A percentile compares a stretch with the other conserved stretches of the same genome.
phyloP scores from a whole-genome alignment of 1,139 yeast genomes.

The Pichia kudriavzevii region DNA sequence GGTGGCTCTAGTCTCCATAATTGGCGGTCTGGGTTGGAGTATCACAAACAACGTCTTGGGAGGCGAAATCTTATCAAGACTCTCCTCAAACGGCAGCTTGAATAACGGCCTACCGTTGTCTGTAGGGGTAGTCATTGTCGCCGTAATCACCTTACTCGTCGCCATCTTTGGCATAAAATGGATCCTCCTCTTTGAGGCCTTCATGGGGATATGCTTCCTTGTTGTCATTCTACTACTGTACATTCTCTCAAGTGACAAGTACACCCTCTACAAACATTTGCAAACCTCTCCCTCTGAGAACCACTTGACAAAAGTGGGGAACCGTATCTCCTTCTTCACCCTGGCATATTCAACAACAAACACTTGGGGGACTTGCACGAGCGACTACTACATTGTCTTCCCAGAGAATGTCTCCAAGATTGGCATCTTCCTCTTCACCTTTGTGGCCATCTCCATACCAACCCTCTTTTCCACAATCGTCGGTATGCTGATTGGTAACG shows the following conservation, averaged over 20 bases:
- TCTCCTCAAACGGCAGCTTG: no score
- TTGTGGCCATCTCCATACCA: slow-evolving; percentile 62
- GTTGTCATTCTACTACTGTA: slow-evolving; percentile 64
- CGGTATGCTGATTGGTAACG: slow-evolving; percentile 65
- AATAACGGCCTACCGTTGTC: slow-evolving; percentile 61
- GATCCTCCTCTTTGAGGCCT: slow-evolving; percentile 59
- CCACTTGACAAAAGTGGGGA: slow-evolving; percentile 43
- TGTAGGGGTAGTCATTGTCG: slow-evolving; percentile 67
- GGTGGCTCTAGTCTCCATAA: slow-evolving; percentile 57
- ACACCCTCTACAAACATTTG: slow-evolving; percentile 30
- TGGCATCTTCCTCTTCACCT: slow-evolving; percentile 54
- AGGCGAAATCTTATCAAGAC: slow-evolving; percentile 69
- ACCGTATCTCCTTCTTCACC: slow-evolving; percentile 68
- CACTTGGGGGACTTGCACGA: slow-evolving; percentile 85
- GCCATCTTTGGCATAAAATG: slow-evolving; percentile 73
- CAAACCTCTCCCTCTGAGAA: slow-evolving; percentile 33
- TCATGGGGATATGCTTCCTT: slow-evolving; percentile 62
- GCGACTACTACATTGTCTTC: slow-evolving; percentile 77
- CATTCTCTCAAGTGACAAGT: slow-evolving; percentile 55
- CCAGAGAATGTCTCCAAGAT: slow-evolving; percentile 64
- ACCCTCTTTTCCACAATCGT: slow-evolving; percentile 71
- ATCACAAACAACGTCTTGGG: slow-evolving; percentile 80
- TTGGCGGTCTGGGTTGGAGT: slow-evolving; percentile 84
- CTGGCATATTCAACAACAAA: slow-evolving; percentile 74
- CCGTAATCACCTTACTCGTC: slow-evolving; percentile 53